Base-by-base conservation (phyloP, 2,329 filamentous ascomycete species). In the Grosmannia clavigera region DNA sequence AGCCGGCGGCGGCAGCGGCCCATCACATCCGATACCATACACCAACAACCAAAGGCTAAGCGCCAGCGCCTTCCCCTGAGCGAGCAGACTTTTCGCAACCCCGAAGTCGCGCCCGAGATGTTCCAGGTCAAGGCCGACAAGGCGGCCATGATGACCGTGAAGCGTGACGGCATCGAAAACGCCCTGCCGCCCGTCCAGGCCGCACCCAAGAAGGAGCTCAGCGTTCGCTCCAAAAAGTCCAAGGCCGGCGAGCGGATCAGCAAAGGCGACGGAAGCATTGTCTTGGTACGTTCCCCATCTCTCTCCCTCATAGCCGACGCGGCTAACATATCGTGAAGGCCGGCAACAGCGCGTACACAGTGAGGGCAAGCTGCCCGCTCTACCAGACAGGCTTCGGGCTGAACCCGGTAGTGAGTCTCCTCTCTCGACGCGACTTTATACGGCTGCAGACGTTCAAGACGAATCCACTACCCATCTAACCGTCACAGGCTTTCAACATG, bases 361-460 rank as follows among this genome's bases (percentile, higher is more conserved):
- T 95, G 64, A 89, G n/a, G n/a, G 87, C 72, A 91, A 92, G 71
- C 80, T 96, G 38, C 89, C 89, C 61, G 85, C 88, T 60, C 80
- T 95, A 29, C 92, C 92, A 56, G 86, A 92, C 67, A 83, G 85
- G 68, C 81, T 96, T 64, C 84, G 85, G 65, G 75, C 81, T 65
- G 81, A 85, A 67, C 78, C 81, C 61, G 77, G 78, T 70, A 81
- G 88, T 91, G 79, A 71, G 83, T 72, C 46, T 40, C 11, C 9
- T 16, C 3, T 6, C 4, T 7, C 27, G 19, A 35, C 48, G 31
- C 10, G 31, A 58, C 3, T 11, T 22, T 29, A 22, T 14, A 54
- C 29, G 14, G 25, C 11, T 16, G 27, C 22, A 52, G 25, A 29
- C 50, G 5, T 55, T 7, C 19, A 55, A 55, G 19, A n/a, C 43